Conservation (phyloP, 2,329 filamentous ascomycete species). For the Curvularia sp. region DNA sequence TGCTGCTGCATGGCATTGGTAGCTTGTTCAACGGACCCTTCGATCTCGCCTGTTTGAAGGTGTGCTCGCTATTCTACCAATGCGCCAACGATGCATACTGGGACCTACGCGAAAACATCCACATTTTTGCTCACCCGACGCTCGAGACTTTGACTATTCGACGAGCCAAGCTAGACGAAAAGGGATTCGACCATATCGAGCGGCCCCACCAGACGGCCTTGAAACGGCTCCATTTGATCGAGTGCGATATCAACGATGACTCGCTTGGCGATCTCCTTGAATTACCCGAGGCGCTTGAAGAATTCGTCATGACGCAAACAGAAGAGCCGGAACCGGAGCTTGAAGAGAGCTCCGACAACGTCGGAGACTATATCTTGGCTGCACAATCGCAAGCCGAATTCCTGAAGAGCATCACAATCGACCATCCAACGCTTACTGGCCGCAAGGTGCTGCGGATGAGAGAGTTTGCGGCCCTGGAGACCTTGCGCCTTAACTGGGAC, state of each 20-base stretch:
- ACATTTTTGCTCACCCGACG: constrained; percentile 44
- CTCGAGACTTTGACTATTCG: constrained; percentile 39
- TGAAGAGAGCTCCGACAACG: constrained; percentile 43
- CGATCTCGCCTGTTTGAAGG: constrained; percentile 42
- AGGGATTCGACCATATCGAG: constrained; percentile 42
- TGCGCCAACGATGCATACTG: constrained; percentile 42
- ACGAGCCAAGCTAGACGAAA: constrained; percentile 41
- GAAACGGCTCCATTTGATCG: constrained; percentile 38
- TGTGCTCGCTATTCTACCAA: constrained; percentile 43
- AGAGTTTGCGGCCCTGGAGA: constrained; percentile 36
- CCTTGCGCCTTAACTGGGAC: constrained; percentile 41
- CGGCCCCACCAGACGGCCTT: constrained; percentile 39
- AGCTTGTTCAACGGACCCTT: constrained; percentile 45
- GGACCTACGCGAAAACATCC: constrained; percentile 46
- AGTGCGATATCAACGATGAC: constrained; percentile 46
- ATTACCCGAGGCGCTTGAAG: constrained; percentile 40
- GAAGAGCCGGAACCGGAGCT: constrained; percentile 42
- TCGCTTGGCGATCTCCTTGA: constrained; percentile 41
- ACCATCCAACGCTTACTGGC: constrained; percentile 36
- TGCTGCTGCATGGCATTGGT: constrained; percentile 40
- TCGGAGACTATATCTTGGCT: constrained; percentile 43
- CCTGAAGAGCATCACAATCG: constrained; percentile 40
- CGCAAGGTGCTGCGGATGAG: constrained; percentile 41
- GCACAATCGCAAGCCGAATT: constrained; percentile 39
- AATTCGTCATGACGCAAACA: constrained; percentile 43